Base-by-base conservation (phyloP, 78 protist genomes). In the Emiliania huxleyi region DNA sequence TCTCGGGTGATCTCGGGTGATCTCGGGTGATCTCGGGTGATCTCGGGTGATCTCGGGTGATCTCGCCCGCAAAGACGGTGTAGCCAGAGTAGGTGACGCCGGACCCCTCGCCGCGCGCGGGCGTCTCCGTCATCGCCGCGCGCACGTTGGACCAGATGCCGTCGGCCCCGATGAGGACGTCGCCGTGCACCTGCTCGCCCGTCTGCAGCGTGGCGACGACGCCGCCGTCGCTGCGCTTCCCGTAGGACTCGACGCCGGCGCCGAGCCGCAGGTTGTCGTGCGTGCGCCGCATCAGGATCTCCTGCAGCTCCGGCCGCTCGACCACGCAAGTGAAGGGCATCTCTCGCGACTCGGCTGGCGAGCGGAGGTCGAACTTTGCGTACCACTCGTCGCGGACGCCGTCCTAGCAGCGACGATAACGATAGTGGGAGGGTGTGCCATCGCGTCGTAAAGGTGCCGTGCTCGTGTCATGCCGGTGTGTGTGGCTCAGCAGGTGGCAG, bases 51-150 rank as follows among this genome's bases (percentile, higher is more conserved):
- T n/a, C n/a, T n/a, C n/a, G n/a, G n/a, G n/a, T n/a, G n/a, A n/a
- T n/a, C n/a, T n/a, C n/a, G 85, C 85, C 87, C 33, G 87, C 87
- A 52, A 79, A 79, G 52, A 79, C 87, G 37, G 87, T 79, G 87
- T 79, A 79, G 26, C 87, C 87, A 37, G 87, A 79, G 52, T 79
- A 79, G 18, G 48, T 43, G 22, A 43, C 87, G 18, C 55, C 52
- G 33, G 40, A 2, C 15, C 52, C 87, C 1, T 40, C 37, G 87
- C 87, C 87, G 37, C 52, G 46, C 37, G 52, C 35, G 3, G 87
- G 87, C 49, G 3, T 11, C 0, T 43, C 35, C 5, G 18, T 0
- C 87, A 79, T 43, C 40, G 1, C 0, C 35, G 87, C 87, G 19
- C 87, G 87, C 38, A 79, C 87, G 38, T 18, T 0, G 15, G 49